Conservation (phyloP, 1,284 basidiomycete genomes). For the Austroboletus niveus region DNA sequence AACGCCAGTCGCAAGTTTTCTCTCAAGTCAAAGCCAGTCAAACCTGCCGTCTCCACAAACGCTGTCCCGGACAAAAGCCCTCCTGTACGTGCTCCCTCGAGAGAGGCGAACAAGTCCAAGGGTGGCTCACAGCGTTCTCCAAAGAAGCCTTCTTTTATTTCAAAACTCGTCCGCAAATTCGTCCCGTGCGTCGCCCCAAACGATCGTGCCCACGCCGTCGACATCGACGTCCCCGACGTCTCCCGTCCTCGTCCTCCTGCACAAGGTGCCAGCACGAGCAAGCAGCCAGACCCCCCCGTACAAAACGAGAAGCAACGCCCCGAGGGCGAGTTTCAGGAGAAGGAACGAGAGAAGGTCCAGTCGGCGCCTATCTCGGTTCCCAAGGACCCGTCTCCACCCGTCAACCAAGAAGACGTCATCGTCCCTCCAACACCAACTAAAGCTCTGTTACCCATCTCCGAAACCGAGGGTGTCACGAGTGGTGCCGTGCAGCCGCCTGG, state of each 20-base stretch:
- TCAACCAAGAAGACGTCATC: conserved; percentile 38
- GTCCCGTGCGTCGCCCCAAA: conserved; percentile 49
- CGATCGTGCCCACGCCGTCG: conserved; percentile 36
- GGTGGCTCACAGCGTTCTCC: conserved; percentile 35
- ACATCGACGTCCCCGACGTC: conserved; percentile 25
- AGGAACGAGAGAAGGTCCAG: conserved; percentile 26
- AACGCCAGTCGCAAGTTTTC: conserved; percentile 30
- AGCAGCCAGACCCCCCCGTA: conserved; percentile 15
- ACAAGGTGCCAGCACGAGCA: conserved; percentile 14
- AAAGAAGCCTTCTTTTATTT: conserved; percentile 44
- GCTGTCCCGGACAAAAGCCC: conserved; percentile 27
- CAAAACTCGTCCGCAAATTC: conserved; percentile 46
- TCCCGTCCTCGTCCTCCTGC: conserved; percentile 1
- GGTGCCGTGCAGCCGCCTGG: conserved; percentile 57
- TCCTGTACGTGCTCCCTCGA: conserved; percentile 35
- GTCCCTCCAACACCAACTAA: conserved; percentile 43
- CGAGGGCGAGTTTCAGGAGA: conserved; percentile 28
- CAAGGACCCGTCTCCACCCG: conserved; percentile 22
- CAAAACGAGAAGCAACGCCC: conserved; percentile 25
- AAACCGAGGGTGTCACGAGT: conserved; percentile 51
- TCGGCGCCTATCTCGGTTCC: conserved; percentile 19
- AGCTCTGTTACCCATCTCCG: conserved; percentile 44
- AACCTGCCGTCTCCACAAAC: conserved; percentile 14
- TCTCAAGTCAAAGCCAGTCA: conserved; percentile 29
- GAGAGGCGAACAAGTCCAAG: conserved; percentile 35